Evolutionary conservation across 805 yeast genomes (phyloP).

Genomic region (Tetrapisispora pingtungensis): DNA sequence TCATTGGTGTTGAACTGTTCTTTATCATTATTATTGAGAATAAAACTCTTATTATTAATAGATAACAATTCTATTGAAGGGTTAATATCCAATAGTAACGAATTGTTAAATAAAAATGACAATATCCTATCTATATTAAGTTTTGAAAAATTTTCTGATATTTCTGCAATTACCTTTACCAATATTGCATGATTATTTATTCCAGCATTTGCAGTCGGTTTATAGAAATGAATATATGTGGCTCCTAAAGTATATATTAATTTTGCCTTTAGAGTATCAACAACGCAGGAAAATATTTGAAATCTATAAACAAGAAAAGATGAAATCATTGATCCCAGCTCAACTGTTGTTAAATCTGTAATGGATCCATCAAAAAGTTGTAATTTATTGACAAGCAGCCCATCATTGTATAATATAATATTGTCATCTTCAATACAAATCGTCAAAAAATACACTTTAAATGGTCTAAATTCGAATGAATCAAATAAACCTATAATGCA

Average conservation of each 20-base stretch:
- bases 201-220: too few species aligned
- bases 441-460: slow-evolving; percentile 13
- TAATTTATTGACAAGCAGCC: slow-evolving; percentile 13
- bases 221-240: background rate
- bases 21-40: background rate
- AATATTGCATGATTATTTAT: too few species aligned
- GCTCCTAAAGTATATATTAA: slow-evolving; percentile 6
- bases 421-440: slow-evolving; percentile 8
- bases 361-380: slow-evolving; percentile 10
- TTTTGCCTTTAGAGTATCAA: slow-evolving; percentile 9
- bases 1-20: background rate
- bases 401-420: slow-evolving; percentile 19
- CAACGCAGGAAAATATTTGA: slow-evolving; percentile 5
- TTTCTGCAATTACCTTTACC: background rate
- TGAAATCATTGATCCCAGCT: slow-evolving; percentile 27
- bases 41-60: background rate
- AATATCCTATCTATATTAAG: background rate
- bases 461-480: slow-evolving; percentile 18
- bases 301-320: slow-evolving; percentile 23
- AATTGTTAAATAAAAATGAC: slow-evolving; percentile 10
- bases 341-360: slow-evolving; percentile 11
- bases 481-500: slow-evolving; percentile 22
- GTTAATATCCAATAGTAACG: slow-evolving; percentile 13
- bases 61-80: slow-evolving; percentile 7
- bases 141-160: background rate